Percentiles rank a stretch among this genome's conserved stretches.
These are phyloP conservation scores for Globisporangium cylindrosporum DNA, from an alignment of 352 stramenopile species.

Conservation along the genomic window DNA sequence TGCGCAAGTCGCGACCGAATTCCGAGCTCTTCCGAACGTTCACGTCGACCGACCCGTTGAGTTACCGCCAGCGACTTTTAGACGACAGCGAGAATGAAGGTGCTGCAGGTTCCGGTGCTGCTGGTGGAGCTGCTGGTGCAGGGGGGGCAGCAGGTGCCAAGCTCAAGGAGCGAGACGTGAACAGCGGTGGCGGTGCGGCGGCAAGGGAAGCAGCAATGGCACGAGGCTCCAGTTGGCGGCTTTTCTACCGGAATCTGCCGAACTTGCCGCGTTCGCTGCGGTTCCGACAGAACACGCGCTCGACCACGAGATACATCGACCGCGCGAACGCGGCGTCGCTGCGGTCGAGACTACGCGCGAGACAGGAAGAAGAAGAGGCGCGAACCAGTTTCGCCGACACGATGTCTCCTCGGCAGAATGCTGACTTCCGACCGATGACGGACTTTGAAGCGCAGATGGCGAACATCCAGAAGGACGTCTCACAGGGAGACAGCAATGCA, in stretches of 20 bases:
- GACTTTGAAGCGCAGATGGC: conserved; percentile 61
- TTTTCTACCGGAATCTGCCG: conserved; percentile 73
- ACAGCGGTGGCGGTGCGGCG: neutral
- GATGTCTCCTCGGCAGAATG: conserved; percentile 25
- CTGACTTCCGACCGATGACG: conserved; percentile 25
- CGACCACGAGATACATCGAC: conserved; percentile 75
- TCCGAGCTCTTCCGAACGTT: conserved; percentile 72
- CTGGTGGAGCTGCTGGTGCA: neutral
- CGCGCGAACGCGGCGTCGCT: conserved; percentile 66
- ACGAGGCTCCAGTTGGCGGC: conserved; percentile 41
- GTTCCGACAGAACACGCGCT: conserved; percentile 75
- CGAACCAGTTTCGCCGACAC: conserved; percentile 30
- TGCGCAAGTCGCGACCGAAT: conserved; percentile 45
- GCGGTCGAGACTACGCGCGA: conserved; percentile 43
- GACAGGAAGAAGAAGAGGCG: conserved; percentile 46
- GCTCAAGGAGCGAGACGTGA: conserved; percentile 9
- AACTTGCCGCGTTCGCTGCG: conserved; percentile 59
- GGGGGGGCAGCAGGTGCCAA: conserved; percentile 10
- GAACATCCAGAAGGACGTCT: conserved; percentile 4
- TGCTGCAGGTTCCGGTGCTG: conserved; percentile 8
- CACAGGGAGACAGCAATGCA: conserved; percentile 4
- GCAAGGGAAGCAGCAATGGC: neutral
- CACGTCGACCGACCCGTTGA: conserved; percentile 64
- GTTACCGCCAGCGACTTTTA: conserved; percentile 48
- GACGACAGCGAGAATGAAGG: conserved; percentile 40